Conservation (phyloP, 257 asterid species). For the Mentha longifolia region DNA sequence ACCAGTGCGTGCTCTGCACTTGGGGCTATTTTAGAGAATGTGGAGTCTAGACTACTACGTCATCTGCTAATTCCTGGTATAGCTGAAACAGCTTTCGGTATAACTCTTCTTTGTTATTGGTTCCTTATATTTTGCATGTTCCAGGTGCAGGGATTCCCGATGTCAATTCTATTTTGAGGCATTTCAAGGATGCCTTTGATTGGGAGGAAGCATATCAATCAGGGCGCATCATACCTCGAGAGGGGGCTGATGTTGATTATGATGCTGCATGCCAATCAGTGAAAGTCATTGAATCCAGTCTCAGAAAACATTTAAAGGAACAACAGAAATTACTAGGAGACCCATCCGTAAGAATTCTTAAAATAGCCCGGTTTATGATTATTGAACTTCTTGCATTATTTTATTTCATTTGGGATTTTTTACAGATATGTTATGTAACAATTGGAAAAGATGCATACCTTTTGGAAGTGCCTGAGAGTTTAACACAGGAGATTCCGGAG, state of each 20-base stretch:
- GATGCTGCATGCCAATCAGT: constrained; percentile 80
- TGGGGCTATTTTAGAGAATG: constrained; percentile 58
- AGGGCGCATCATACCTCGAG: constrained; percentile 90
- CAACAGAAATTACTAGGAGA: constrained; percentile 77
- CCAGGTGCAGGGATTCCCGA: constrained; percentile 76
- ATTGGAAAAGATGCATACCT: constrained; percentile 90
- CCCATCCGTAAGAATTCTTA: constrained; percentile 67
- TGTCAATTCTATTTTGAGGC: constrained; percentile 57
- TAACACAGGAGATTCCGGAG: constrained; percentile 65
- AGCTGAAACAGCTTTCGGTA: constrained; percentile 25
- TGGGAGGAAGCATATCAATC: constrained; percentile 94
- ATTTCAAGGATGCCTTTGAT: constrained; percentile 91
- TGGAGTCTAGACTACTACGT: constrained; percentile 62
- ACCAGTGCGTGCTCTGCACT: constrained; percentile 71
- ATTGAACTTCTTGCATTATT: constrained; percentile 20
- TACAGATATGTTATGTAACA: constrained; percentile 77
- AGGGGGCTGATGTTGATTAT: constrained; percentile 89
- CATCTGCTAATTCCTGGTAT: constrained; percentile 79
- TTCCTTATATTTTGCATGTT: constrained; percentile 35
- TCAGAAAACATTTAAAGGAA: constrained; percentile 80
- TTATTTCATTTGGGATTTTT: constrained; percentile 25
- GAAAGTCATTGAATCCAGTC: constrained; percentile 65
- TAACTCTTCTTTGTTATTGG: constrained; percentile 29
- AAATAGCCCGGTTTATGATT: constrained; percentile 16
- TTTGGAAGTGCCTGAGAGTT: constrained; percentile 90